Conservation (phyloP, 148 eudicot genomes). For the Fagopyrum esculentum region DNA sequence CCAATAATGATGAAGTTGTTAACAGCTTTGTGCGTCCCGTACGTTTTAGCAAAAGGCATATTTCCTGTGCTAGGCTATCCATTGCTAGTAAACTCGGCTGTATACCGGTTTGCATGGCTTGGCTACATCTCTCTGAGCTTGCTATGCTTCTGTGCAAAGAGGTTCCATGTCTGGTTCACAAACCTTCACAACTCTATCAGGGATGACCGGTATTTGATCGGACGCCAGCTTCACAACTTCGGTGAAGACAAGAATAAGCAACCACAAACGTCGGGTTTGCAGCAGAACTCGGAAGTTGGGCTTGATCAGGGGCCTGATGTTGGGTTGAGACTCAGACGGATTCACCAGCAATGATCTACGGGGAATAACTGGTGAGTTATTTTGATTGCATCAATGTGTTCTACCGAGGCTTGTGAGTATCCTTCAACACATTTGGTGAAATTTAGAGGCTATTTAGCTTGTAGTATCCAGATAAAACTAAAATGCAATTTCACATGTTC, state of each 20-base stretch:
- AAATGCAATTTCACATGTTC: background rate
- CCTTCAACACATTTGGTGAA: background rate
- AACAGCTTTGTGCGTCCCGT: conserved; percentile 91
- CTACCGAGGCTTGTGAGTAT: background rate
- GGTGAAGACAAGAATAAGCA: conserved; percentile 45
- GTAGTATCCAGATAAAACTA: background rate
- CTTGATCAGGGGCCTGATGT: conserved; percentile 36
- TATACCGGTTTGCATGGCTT: conserved; percentile 90
- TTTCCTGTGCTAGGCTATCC: conserved; percentile 89
- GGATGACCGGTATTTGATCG: conserved; percentile 86
- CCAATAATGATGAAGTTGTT: conserved; percentile 84
- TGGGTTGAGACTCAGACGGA: conserved; percentile 66
- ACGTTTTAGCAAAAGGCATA: conserved; percentile 78
- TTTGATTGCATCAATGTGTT: background rate
- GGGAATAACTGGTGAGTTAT: background rate
- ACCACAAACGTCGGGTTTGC: conserved; percentile 17
- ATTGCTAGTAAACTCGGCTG: conserved; percentile 80
- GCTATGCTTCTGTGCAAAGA: conserved; percentile 71
- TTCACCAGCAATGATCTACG: conserved; percentile 36
- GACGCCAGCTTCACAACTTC: conserved; percentile 86
- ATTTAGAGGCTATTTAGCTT: background rate
- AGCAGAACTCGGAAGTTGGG: conserved; percentile 16
- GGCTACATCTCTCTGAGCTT: conserved; percentile 75
- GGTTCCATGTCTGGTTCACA: conserved; percentile 97
- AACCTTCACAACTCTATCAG: conserved; percentile 95